A percentile compares a stretch with the other conserved stretches of the same genome.
Evolutionary conservation across 352 stramenopile species (phyloP).

Genomic region (Phytophthora hibernalis): DNA sequence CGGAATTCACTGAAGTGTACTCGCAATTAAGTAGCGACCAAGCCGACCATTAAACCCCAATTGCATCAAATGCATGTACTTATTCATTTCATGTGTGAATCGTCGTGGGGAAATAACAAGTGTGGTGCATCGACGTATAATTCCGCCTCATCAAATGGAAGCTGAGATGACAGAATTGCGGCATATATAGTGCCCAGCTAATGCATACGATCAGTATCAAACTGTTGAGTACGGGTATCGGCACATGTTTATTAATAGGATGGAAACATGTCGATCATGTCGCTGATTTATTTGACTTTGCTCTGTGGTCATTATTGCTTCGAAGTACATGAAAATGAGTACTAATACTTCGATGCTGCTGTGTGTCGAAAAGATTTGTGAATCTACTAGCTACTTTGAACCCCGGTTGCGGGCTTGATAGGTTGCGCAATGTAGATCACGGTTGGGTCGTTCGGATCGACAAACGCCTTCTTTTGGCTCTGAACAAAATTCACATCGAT

Average conservation of each 20-base stretch:
- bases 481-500: slow-evolving; percentile 80
- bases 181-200: not conserved
- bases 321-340: no score
- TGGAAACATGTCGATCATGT: no score
- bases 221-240: not conserved
- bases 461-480: slow-evolving; percentile 85
- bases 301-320: no score
- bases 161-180: not conserved
- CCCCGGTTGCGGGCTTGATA: slow-evolving; percentile 29
- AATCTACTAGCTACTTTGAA: slow-evolving; percentile 1
- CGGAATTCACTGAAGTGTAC: no score
- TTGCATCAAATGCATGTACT: no score
- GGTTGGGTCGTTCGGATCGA: slow-evolving; percentile 88
- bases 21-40: no score
- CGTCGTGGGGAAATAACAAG: no score
- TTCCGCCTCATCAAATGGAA: not conserved
- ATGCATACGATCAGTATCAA: not conserved
- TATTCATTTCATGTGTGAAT: not conserved
- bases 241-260: no score
- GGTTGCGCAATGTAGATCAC: slow-evolving; percentile 87
- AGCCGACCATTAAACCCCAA: no score
- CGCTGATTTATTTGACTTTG: no score
- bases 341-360: not conserved
- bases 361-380: not conserved
- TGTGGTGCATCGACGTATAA: not conserved